Conservation (phyloP, 2,329 filamentous ascomycete species). For the Botrytis cinerea region DNA sequence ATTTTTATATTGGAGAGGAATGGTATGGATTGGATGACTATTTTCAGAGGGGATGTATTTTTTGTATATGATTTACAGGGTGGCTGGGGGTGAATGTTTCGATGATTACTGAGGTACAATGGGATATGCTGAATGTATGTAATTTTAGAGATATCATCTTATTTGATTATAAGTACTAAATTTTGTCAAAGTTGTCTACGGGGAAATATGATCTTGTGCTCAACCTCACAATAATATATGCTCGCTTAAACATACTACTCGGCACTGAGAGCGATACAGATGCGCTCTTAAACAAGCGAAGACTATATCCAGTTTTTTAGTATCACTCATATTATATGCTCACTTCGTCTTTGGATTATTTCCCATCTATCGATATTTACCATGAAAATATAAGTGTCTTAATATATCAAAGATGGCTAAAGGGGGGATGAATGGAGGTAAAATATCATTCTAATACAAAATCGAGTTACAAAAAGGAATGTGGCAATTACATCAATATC, state of each 20-base stretch:
- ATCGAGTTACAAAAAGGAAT: rapidly evolving
- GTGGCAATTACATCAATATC: not conserved
- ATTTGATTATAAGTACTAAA: rapidly evolving
- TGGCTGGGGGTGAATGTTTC: too few species aligned
- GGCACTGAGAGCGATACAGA: not conserved
- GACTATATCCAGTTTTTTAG: rapidly evolving
- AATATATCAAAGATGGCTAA: not conserved
- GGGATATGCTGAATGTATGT: not conserved
- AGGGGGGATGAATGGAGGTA: not conserved
- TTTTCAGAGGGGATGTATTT: too few species aligned
- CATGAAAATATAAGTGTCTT: not conserved
- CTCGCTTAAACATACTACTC: not conserved
- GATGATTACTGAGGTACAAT: rapidly evolving
- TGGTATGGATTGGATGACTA: too few species aligned
- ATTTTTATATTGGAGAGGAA: too few species aligned
- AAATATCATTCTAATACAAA: rapidly evolving
- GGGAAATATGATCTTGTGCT: not conserved
- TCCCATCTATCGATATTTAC: rapidly evolving
- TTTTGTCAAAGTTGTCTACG: rapidly evolving
- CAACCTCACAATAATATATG: rapidly evolving
- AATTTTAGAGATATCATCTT: rapidly evolving
- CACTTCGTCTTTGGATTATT: not conserved
- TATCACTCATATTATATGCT: not conserved
- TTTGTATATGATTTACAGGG: rapidly evolving
- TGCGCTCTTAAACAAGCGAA: rapidly evolving